Evolutionary conservation across 2,329 filamentous ascomycete species (phyloP).

Genomic region (Peltaster fructicola): DNA sequence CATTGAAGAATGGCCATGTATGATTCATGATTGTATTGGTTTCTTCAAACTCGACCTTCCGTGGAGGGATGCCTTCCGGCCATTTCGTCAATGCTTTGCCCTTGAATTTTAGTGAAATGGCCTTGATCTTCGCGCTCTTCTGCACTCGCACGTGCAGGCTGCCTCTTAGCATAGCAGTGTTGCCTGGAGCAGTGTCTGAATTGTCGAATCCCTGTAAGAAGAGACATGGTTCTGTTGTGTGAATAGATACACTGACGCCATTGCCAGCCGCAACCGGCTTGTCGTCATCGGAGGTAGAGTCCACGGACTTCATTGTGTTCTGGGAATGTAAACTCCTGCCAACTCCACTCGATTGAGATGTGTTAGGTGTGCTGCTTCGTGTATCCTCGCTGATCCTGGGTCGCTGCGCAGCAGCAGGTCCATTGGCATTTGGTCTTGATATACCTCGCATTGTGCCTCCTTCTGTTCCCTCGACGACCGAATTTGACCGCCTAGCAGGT

Average conservation of each 20-base stretch:
- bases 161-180: constrained; percentile 70
- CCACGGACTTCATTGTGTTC: too few species aligned
- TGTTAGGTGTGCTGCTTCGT: too few species aligned
- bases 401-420: too few species aligned
- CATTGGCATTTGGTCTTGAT: too few species aligned
- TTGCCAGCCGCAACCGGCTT: constrained; percentile 67
- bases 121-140: constrained; percentile 86
- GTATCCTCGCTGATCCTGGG: too few species aligned
- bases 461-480: too few species aligned
- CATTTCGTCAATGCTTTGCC: constrained; percentile 82
- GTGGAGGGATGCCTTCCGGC: constrained; percentile 84
- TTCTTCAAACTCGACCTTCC: constrained; percentile 68
- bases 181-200: constrained; percentile 42
- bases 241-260: constrained; percentile 55
- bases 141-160: constrained; percentile 65
- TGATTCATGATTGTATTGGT: constrained; percentile 76
- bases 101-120: constrained; percentile 68
- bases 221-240: constrained; percentile 62
- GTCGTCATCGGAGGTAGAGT: too few species aligned
- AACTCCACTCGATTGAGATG: too few species aligned
- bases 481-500: constrained; percentile 10
- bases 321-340: too few species aligned
- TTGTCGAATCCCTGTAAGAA: constrained; percentile 68
- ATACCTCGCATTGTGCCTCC: too few species aligned
- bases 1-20: constrained; percentile 84